phyloP scores from a whole-genome alignment of 805 yeast genomes.

The Wickerhamiella azyma region DNA sequence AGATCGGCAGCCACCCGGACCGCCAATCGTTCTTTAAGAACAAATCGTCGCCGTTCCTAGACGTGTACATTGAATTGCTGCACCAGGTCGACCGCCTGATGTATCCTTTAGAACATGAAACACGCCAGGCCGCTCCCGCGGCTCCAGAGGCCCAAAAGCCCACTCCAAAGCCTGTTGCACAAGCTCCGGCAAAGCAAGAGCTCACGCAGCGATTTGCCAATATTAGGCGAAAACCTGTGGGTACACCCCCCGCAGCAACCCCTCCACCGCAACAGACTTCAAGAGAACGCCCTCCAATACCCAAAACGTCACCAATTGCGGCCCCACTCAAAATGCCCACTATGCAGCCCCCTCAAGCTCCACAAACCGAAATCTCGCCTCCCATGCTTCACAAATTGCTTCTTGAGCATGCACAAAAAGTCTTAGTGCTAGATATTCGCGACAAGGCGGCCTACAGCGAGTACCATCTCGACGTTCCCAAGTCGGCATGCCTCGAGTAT shows the following conservation, averaged over 20 bases:
- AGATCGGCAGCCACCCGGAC: constrained; percentile 1
- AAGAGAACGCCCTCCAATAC: background rate
- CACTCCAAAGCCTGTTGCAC: background rate
- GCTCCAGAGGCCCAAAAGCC: background rate
- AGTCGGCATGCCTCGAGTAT: constrained; percentile 68
- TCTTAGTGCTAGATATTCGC: constrained; percentile 64
- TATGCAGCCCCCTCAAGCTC: background rate
- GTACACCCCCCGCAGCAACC: background rate
- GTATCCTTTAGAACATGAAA: background rate
- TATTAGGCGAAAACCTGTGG: background rate
- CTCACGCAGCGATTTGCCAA: background rate
- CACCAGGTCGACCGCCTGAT: background rate
- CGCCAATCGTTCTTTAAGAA: background rate
- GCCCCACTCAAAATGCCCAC: background rate
- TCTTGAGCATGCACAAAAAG: constrained; percentile 7
- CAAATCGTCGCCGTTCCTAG: constrained; percentile 1
- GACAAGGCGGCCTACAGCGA: constrained; percentile 43
- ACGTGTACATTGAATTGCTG: background rate
- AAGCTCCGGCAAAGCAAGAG: background rate
- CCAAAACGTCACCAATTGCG: background rate
- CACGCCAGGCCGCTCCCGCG: no score
- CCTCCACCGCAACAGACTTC: background rate
- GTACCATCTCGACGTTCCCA: constrained; percentile 47
- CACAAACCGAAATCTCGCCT: background rate
- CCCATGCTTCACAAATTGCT: constrained; percentile 4